A percentile compares a stretch with the other conserved stretches of the same genome.
phyloP scores from a whole-genome alignment of 768 basidiomycete genomes.

The Royoungia palumana region DNA sequence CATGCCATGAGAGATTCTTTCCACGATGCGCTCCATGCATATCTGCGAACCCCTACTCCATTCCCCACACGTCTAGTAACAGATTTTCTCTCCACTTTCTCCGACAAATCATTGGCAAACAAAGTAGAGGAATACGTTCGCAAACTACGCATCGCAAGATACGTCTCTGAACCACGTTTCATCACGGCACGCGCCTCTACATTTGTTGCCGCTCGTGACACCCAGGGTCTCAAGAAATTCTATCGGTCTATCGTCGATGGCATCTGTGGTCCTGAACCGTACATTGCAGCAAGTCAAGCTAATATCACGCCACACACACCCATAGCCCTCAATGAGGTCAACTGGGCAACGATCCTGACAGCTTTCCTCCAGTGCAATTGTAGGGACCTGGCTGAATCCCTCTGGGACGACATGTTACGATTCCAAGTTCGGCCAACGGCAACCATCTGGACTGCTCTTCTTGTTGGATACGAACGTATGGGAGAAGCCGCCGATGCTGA shows the following conservation, averaged over 20 bases:
- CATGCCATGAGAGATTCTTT: slow-evolving; percentile 60
- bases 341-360: slow-evolving; percentile 65
- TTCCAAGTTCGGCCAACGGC: slow-evolving; percentile 50
- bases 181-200: slow-evolving; percentile 50
- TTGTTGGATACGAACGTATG: slow-evolving; percentile 57
- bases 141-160: slow-evolving; percentile 49
- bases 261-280: slow-evolving; percentile 49
- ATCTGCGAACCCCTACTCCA: slow-evolving; percentile 37
- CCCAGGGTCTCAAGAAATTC: slow-evolving; percentile 38
- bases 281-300: slow-evolving; percentile 45
- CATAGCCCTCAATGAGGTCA: slow-evolving; percentile 51
- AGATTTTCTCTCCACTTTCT: slow-evolving; percentile 40
- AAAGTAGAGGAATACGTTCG: slow-evolving; percentile 46
- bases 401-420: slow-evolving; percentile 67
- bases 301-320: slow-evolving; percentile 37
- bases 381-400: slow-evolving; percentile 52
- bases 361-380: slow-evolving; percentile 58
- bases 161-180: slow-evolving; percentile 47
- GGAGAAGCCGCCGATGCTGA: slow-evolving; percentile 52
- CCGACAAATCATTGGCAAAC: slow-evolving; percentile 33
- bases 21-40: slow-evolving; percentile 46
- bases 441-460: slow-evolving; percentile 66
- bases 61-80: slow-evolving; percentile 35
- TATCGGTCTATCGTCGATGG: slow-evolving; percentile 53
- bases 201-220: slow-evolving; percentile 37